A percentile compares a stretch with the other conserved stretches of the same genome.
Evolutionary conservation across 225 moss, liverwort and hornwort genomes (phyloP).

Genomic region (Marchantia paleacea): DNA sequence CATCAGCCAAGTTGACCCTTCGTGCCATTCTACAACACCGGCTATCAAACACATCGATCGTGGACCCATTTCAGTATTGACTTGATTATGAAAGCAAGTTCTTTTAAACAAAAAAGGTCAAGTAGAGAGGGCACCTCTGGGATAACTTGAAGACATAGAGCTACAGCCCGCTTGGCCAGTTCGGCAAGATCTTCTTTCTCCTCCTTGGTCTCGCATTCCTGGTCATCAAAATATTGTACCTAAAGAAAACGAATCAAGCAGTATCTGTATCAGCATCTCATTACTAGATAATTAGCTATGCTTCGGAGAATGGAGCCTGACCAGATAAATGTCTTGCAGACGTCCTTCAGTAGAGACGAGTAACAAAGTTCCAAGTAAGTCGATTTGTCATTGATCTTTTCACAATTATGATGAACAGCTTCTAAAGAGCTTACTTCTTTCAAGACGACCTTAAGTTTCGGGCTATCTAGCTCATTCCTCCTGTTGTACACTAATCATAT

Average conservation of each 20-base stretch:
- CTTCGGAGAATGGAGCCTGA: not conserved
- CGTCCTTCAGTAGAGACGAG: not conserved
- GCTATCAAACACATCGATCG: not conserved
- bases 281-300: not conserved
- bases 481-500: not conserved
- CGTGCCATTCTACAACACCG: not conserved
- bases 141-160: conserved; percentile 37
- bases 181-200: conserved; percentile 40
- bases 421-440: not conserved
- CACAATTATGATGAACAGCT: not conserved
- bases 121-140: conserved; percentile 33
- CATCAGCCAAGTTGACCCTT: not conserved
- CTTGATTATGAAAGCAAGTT: not conserved
- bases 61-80: not conserved
- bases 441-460: not conserved
- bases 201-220: conserved; percentile 28
- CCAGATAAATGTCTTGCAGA: not conserved
- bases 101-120: not conserved
- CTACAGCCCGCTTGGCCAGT: conserved; percentile 45
- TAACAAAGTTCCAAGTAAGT: too few relatives aligned
- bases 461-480: too few relatives aligned
- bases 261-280: not conserved
- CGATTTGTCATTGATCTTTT: too few relatives aligned
- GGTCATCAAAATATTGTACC: conserved; percentile 53
- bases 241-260: conserved; percentile 1